phyloP scores from a whole-genome alignment of 1,284 basidiomycete species.

The Coniferiporia sulphurascens region DNA sequence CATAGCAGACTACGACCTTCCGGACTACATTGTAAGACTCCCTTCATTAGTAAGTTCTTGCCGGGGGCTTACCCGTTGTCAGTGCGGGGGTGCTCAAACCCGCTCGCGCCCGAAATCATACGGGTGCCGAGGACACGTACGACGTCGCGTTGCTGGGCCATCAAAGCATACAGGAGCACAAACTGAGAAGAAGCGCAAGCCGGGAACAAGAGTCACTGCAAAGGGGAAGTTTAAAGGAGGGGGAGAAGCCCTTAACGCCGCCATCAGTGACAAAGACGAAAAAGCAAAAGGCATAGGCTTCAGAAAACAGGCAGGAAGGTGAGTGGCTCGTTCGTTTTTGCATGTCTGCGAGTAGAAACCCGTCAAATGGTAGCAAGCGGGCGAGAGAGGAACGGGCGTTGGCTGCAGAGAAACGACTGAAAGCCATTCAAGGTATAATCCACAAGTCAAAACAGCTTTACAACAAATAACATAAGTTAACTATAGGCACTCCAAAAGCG shows the following conservation, averaged over 20 bases:
- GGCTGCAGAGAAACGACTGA: constrained; percentile 61
- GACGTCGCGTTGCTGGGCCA: constrained; percentile 34
- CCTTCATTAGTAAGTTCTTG: constrained; percentile 2
- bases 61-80: constrained; percentile 5
- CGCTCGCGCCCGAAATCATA: constrained; percentile 47
- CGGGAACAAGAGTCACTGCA: constrained; percentile 59
- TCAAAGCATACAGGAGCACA: constrained; percentile 55
- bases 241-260: constrained; percentile 49
- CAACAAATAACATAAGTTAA: constrained; percentile 13
- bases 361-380: constrained; percentile 48
- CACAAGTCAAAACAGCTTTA: constrained; percentile 16
- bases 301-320: constrained; percentile 68
- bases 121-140: constrained; percentile 37
- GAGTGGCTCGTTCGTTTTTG: constrained; percentile 15
- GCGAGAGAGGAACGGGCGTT: constrained; percentile 69
- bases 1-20: constrained; percentile 51
- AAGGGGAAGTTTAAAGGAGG: constrained; percentile 53
- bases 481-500: constrained; percentile 16
- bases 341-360: not conserved
- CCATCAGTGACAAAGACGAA: constrained; percentile 34
- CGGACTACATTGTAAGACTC: constrained; percentile 63
- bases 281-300: constrained; percentile 52
- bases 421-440: constrained; percentile 34
- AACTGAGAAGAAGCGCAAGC: constrained; percentile 60
- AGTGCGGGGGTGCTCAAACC: constrained; percentile 80